Percentiles rank a stretch among this genome's conserved stretches.
Conservation (phyloP, 192 early-diverging fungal genomes). For the Coemansia sp. region DNA sequence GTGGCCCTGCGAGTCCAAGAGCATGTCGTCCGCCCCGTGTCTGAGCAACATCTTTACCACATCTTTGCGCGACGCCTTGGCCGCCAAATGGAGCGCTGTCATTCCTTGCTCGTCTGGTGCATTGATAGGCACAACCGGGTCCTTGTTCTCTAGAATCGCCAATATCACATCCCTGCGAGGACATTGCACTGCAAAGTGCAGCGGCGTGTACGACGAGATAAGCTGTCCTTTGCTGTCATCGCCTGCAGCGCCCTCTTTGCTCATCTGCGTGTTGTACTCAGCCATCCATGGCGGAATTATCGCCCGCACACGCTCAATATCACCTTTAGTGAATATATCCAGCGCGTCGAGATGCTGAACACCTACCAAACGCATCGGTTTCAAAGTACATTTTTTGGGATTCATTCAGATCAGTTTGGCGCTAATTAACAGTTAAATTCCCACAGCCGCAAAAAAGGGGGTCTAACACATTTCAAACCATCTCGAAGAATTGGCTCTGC, state of each 20-base stretch:
- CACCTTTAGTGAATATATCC: slow-evolving; percentile 47
- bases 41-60: slow-evolving; percentile 68
- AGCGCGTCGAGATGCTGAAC: slow-evolving; percentile 47
- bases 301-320: slow-evolving; percentile 26
- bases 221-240: slow-evolving; percentile 13
- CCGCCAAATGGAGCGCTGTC: slow-evolving; percentile 73
- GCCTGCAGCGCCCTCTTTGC: background rate
- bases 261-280: slow-evolving; percentile 26
- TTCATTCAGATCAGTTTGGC: background rate
- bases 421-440: background rate
- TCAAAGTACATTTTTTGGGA: background rate
- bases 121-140: slow-evolving; percentile 56
- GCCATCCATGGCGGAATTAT: slow-evolving; percentile 46
- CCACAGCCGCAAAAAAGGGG: background rate
- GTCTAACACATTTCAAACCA: too few species aligned
- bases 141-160: slow-evolving; percentile 52
- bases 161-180: slow-evolving; percentile 59
- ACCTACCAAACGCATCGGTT: background rate
- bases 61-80: slow-evolving; percentile 65
- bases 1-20: slow-evolving; percentile 62
- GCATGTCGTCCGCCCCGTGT: slow-evolving; percentile 64
- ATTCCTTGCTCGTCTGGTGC: slow-evolving; percentile 60
- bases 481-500: background rate
- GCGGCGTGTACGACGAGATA: slow-evolving; percentile 47
- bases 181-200: slow-evolving; percentile 66